These are phyloP conservation scores for Chaetomidium leptoderma DNA, from an alignment of 495 filamentous ascomycete genomes.

Conservation along the genomic window DNA sequence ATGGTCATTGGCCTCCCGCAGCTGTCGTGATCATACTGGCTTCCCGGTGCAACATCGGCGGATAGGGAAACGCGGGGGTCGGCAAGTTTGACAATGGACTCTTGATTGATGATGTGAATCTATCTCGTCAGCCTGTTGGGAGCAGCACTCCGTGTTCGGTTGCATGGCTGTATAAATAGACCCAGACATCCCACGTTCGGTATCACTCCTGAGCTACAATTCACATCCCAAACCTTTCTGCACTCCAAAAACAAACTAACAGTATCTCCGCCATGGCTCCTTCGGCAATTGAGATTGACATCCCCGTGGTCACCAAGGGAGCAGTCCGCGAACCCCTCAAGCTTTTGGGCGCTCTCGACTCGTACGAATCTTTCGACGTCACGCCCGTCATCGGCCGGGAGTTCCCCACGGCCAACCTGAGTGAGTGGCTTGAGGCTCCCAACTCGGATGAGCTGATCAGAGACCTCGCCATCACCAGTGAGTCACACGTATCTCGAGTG, in stretches of 20 bases:
- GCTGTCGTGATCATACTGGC: background rate
- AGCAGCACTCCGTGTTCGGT: background rate
- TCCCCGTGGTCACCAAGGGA: constrained; percentile 19
- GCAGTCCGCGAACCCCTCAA: constrained; percentile 40
- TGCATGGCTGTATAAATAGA: background rate
- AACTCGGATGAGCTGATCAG: constrained; percentile 64
- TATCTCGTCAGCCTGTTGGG: background rate
- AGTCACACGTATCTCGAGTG: constrained; percentile 11
- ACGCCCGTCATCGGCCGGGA: constrained; percentile 68
- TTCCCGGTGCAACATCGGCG: background rate
- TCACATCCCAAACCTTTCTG: background rate
- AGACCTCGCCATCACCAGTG: constrained; percentile 68
- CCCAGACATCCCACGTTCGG: background rate
- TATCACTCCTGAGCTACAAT: background rate
- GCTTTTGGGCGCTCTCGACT: constrained; percentile 52
- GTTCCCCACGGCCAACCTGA: constrained; percentile 56
- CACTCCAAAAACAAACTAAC: background rate
- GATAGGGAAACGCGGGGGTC: background rate
- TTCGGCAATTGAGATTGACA: constrained; percentile 26
- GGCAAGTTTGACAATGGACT: background rate
- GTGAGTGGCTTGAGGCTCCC: constrained; percentile 57
- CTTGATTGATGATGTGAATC: background rate
- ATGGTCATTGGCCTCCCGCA: background rate
- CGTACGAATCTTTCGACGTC: constrained; percentile 58
- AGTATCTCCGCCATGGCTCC: constrained; percentile 33